A percentile compares a stretch with the other conserved stretches of the same genome.
These are phyloP conservation scores for Thelephora aurantiotincta DNA, from an alignment of 768 basidiomycete genomes.

Conservation along the genomic window DNA sequence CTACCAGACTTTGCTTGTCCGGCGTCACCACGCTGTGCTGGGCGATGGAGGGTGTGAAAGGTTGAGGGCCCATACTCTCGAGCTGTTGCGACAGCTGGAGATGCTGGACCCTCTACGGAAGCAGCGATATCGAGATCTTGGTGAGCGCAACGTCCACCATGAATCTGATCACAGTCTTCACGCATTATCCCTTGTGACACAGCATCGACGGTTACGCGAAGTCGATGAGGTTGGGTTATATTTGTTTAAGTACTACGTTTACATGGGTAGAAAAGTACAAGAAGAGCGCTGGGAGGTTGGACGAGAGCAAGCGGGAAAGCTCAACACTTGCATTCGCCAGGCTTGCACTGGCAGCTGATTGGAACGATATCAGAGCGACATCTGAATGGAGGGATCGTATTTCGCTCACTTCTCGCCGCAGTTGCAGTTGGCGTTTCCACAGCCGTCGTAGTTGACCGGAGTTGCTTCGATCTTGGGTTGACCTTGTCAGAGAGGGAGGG, in stretches of 20 bases:
- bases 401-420: constrained; percentile 33
- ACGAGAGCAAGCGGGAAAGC: constrained; percentile 5
- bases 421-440: constrained; percentile 33
- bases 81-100: constrained; percentile 41
- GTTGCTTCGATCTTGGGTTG: constrained; percentile 8
- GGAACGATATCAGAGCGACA: not conserved
- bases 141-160: constrained; percentile 20
- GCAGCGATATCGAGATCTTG: constrained; percentile 54
- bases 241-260: too few relatives aligned
- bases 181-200: not conserved
- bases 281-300: too few relatives aligned
- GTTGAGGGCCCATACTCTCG: constrained; percentile 29
- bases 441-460: constrained; percentile 29
- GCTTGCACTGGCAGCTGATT: constrained; percentile 42
- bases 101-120: constrained; percentile 51
- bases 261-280: too few relatives aligned
- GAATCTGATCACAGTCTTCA: not conserved
- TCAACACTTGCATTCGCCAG: constrained; percentile 56
- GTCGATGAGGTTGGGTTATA: not conserved
- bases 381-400: not conserved
- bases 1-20: constrained; percentile 62
- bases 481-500: not conserved
- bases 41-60: constrained; percentile 16
- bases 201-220: not conserved
- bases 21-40: constrained; percentile 23